Evolutionary conservation across 2,329 filamentous ascomycete species (phyloP), one percentile per base, ranked within the genome.

Genomic region (Paecilomyces sp.): DNA sequence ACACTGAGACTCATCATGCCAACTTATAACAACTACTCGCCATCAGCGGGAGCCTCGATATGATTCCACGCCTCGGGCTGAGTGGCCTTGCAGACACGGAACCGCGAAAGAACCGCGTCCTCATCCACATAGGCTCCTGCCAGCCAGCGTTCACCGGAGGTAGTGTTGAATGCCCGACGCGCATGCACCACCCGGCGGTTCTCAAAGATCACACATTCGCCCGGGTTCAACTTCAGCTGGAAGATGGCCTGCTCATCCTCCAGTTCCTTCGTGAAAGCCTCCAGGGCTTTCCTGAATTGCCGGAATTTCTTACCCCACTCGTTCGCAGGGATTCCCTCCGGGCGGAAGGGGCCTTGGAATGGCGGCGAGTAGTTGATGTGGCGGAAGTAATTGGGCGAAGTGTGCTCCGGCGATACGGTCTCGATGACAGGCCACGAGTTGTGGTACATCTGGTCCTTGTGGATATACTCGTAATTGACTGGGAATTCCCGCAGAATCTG

Each of bases 201-300:
- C 72, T 96, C 88, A 70, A 99, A 97, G n/a, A 99, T 82, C 12
- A 92, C 92, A 70, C 91, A 96, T 69, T 96, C 90, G 2, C 93
- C 94, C 3, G 89, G 86, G 58, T 85, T 79, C 73, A 97, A 79
- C 74, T 88, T 88, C 60, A 88, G 80, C 77, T 93, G 82, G 68
- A 88, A 88, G 57, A 91, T 74, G 61, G 84, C 84, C 3, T 77
- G 70, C 0, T 81, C 75, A 0, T 79, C 70, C 64, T 90, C 86
- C 25, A 94, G 74, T 0, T 83, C 64, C 0, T 71, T 60, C 55
- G 86, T 81, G 66, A 96, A 91, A 1, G 82, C 81, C 1, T 70
- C 62, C 55, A 85, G 76, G 74, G 85, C 87, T 0, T 62, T 51
- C 12, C 68, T 58, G 31, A 75, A 65, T 58, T 68, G 63, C 59